Evolutionary conservation across 345 rosid species (phyloP), one percentile per base, ranked within the genome.

Genomic region (Eucalyptus sideroxylon): DNA sequence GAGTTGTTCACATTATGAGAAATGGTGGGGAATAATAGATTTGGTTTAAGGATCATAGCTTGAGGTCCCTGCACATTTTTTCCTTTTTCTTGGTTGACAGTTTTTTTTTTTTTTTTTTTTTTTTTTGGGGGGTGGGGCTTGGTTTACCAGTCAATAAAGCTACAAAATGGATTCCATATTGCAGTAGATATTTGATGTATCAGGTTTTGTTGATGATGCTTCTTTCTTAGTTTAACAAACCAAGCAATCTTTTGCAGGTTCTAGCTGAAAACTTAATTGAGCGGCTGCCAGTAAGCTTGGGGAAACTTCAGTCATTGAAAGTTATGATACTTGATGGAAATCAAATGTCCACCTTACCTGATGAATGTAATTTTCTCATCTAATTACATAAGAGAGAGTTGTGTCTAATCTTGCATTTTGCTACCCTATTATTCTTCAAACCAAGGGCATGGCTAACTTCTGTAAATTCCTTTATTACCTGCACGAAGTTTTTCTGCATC

Each of bases 261-360:
- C 87, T 98, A 91, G 95, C 95, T 88, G 94, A 93, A 90, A 98
- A 97, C 92, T 90, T 92, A 86, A 94, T 98, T 65, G 95, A 94
- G 89, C 93, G 93, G 51, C 94, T 98, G 86, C 99, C 99, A 5
- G 90, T 94, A 69, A 97, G 94, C 90, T 89, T 98, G 91, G 99
- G 99, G 91, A 97, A 96, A 85, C 98, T 98, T 94, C 97, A 97
- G 53, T 95, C 97, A 86, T 93, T 98, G 34, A 98, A 97, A 95
- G 91, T 95, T 87, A 92, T 97, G 98, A 96, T 90, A 37, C 98
- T 98, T 90, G 98, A 97, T 94, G 96, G 96, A 50, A 98, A 98
- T 91, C 96, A 88, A 60, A 92, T 96, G 69, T 87, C 95, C 89
- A 94, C 94, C 92, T 94, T 97, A 92, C 99, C 99, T 87, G 99